These are phyloP conservation scores for Onygena corvina DNA, from an alignment of 2,329 filamentous ascomycete genomes.

Conservation along the genomic window DNA sequence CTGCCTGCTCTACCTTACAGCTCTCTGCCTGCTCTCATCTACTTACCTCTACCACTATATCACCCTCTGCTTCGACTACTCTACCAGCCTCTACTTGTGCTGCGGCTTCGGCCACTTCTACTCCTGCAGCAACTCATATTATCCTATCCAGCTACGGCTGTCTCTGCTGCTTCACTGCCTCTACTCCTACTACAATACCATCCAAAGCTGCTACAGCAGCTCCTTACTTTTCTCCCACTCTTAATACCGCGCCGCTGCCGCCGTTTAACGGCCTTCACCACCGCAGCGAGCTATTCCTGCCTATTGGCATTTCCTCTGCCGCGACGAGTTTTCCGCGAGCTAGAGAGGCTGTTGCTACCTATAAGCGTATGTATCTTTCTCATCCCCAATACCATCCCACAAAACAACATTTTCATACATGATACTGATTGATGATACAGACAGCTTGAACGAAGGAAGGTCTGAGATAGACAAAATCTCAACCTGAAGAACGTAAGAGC, in stretches of 20 bases:
- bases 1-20: background rate
- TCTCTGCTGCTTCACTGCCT: too few relatives aligned
- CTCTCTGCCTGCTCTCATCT: too few relatives aligned
- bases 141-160: too few relatives aligned
- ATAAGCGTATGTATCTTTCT: background rate
- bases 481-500: background rate
- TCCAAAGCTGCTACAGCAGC: too few relatives aligned
- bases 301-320: background rate
- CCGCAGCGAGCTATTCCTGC: background rate
- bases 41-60: too few relatives aligned
- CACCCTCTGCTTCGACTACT: background rate
- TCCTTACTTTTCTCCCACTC: too few relatives aligned
- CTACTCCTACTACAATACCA: too few relatives aligned
- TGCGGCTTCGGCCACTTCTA: too few relatives aligned
- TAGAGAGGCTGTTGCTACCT: background rate
- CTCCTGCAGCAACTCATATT: too few relatives aligned
- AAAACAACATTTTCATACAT: too few relatives aligned
- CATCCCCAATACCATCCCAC: background rate
- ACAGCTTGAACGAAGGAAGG: background rate
- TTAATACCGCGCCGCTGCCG: too few relatives aligned
- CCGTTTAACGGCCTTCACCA: too few relatives aligned
- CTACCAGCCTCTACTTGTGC: background rate
- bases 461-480: background rate
- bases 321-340: background rate
- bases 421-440: background rate